A percentile compares a stretch with the other conserved stretches of the same genome.
These are phyloP conservation scores for Barnettozyma botsteinii DNA, from an alignment of 805 yeast genomes.

Conservation along the genomic window DNA sequence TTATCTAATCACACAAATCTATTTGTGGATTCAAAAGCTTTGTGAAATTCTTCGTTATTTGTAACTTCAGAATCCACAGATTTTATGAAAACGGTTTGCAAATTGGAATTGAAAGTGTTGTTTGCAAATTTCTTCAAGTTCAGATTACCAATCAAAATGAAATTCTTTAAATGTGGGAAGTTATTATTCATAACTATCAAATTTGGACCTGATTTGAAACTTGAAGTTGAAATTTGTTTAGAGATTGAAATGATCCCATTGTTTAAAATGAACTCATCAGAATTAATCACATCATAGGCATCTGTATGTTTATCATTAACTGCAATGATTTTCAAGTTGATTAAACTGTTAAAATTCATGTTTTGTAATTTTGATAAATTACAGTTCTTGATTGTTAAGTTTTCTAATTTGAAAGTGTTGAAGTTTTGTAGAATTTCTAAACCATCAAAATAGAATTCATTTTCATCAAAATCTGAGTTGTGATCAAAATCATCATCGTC, in stretches of 20 bases:
- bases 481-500: conserved; percentile 29
- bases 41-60: neutral
- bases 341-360: conserved; percentile 13
- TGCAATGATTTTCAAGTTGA: conserved; percentile 17
- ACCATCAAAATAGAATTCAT: conserved; percentile 33
- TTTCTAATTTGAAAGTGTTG: conserved; percentile 10
- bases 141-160: conserved; percentile 14
- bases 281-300: conserved; percentile 17
- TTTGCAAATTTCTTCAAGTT: conserved; percentile 5
- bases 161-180: conserved; percentile 6
- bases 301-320: conserved; percentile 21
- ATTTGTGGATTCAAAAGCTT: neutral
- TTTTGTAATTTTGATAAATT: conserved; percentile 19
- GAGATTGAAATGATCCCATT: neutral
- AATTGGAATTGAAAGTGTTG: neutral
- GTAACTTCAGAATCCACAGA: conserved; percentile 9
- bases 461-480: conserved; percentile 30
- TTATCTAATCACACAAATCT: no score
- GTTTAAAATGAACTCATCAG: conserved; percentile 4
- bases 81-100: conserved; percentile 6
- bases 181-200: conserved; percentile 6
- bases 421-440: conserved; percentile 21
- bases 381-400: conserved; percentile 19
- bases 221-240: neutral
- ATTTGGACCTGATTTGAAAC: conserved; percentile 6